Base-by-base conservation (phyloP, 192 early-diverging fungal genomes). In the Entomortierella chlamydospora region DNA sequence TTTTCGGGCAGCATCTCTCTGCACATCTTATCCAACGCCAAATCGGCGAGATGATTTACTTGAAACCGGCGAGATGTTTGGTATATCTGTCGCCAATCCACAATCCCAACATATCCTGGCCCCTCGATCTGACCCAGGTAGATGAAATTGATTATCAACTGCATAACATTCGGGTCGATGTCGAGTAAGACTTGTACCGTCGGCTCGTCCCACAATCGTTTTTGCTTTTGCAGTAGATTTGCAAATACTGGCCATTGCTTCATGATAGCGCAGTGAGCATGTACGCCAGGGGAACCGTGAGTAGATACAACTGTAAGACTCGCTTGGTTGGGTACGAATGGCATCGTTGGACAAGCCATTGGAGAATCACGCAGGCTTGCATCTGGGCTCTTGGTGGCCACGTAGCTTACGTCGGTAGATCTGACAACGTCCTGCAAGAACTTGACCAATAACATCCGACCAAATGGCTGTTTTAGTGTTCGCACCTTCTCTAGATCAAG, bases 51-150 rank as follows among this genome's bases (percentile, higher is more conserved):
- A 8, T 12, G 51, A 20, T n/a, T 12, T 18, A 72, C 25, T 2
- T 39, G 1, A 41, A 72, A 63, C 10, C 42, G 34, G 0, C 56
- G 50, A 9, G 70, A 60, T 28, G 55, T n/a, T n/a, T 72, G 60
- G 6, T 34, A 72, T 7, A 72, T 20, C 3, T 29, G 53, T 9
- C 52, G 49, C 70, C 70, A 72, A 22, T 55, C 50, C 8, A 57
- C 54, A 17, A 63, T 5, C 17, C 61, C 61, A 22, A 43, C 45
- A 61, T 56, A 57, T 7, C 61, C 43, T 1, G 52, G 70, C n/a
- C 55, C 70, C 31, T 72, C 70, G 2, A 72, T 63, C 12, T 57
- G 70, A 33, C 30, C 6, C 5, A 49, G 42, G 30, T 72, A 72
- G 9, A 72, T 42, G 26, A 56, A 62, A 9, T 72, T 72, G 70